phyloP scores from a whole-genome alignment of 2,329 filamentous ascomycete species.

The Arthroderma sp. region DNA sequence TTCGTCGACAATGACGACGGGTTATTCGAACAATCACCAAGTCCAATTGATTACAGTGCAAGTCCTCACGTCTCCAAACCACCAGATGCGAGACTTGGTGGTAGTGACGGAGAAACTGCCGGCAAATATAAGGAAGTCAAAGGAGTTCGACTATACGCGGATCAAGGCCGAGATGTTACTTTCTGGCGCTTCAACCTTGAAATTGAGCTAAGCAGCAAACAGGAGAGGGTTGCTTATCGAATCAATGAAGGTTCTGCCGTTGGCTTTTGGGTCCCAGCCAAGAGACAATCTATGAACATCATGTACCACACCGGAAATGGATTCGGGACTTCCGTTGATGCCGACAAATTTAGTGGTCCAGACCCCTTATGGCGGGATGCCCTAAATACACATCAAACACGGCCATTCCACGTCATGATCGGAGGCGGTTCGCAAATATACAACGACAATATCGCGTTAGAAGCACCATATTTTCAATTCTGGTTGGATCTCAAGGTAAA shows the following conservation, averaged over 20 bases:
- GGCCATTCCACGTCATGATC: conserved; percentile 95
- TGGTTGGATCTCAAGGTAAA: conserved; percentile 77
- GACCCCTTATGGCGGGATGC: conserved; percentile 97
- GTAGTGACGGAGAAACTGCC: conserved; percentile 60
- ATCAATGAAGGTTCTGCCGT: conserved; percentile 84
- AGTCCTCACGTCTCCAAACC: conserved; percentile 27
- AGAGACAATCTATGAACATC: conserved; percentile 82
- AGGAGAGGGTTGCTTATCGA: conserved; percentile 84
- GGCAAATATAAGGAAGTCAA: conserved; percentile 72
- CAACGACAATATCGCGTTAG: conserved; percentile 68
- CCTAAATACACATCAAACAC: conserved; percentile 76
- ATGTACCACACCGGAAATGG: conserved; percentile 99
- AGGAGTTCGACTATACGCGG: conserved; percentile 69
- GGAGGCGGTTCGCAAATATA: conserved; percentile 96
- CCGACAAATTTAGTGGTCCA: conserved; percentile 73
- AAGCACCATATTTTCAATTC: conserved; percentile 63
- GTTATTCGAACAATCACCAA: conserved; percentile 57
- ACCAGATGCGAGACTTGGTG: conserved; percentile 34
- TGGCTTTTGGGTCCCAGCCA: conserved; percentile 87
- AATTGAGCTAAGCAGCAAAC: conserved; percentile 63
- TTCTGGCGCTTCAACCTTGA: conserved; percentile 98
- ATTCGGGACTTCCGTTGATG: conserved; percentile 67
- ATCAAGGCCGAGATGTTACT: conserved; percentile 72
- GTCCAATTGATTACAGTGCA: conserved; percentile 28
- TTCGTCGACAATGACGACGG: conserved; percentile 66